Evolutionary conservation across 306 rosid genomes (phyloP), one percentile per base, ranked within the genome.

Genomic region (Parietaria judaica): DNA sequence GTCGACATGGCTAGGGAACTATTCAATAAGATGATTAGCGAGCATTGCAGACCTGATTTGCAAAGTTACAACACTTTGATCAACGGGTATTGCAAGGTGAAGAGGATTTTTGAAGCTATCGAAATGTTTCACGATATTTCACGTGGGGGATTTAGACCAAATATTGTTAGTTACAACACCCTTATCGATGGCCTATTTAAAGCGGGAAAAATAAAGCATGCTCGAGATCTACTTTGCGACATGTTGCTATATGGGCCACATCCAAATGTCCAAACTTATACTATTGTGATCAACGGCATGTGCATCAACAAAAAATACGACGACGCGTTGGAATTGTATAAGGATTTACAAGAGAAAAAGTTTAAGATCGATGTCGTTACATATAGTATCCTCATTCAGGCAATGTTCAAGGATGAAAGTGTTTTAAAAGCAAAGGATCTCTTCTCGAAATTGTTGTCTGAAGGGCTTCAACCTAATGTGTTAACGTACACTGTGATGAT

Each of bases 1-100:
- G 9, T 41, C 3, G 45, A 1, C 74, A 15, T 48, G 71, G 74
- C 83, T 17, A 55, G 46, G 56, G 38, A 70, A 3, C 9, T 79
- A 16, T 66, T 79, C 48, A 61, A 56, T 16, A 3, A 13, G 13
- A 65, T 77, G 81, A 1, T 13, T 15, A 60, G 5, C 1, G 31
- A 23, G 51, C 36, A 45, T 8, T 47, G 70, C 58, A 60, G n/a
- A 13, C 15, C 14, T 56, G 15, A 11, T 56, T 34, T 56, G 61
- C 1, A 2, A 23, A 23, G 31, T 23, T 23, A 23, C 31, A 23
- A 23, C 31, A 23, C 2, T 23, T 23, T 23, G 31, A 23, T 23
- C 31, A 23, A 23, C 31, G 31, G 31, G 31, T 23, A 23, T 23
- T 23, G 31, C 31, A 23, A 23, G 31, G 31, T 23, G 31, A 23